These are phyloP conservation scores for Sclerotinia borealis DNA, from an alignment of 2,329 filamentous ascomycete species.

Conservation along the genomic window DNA sequence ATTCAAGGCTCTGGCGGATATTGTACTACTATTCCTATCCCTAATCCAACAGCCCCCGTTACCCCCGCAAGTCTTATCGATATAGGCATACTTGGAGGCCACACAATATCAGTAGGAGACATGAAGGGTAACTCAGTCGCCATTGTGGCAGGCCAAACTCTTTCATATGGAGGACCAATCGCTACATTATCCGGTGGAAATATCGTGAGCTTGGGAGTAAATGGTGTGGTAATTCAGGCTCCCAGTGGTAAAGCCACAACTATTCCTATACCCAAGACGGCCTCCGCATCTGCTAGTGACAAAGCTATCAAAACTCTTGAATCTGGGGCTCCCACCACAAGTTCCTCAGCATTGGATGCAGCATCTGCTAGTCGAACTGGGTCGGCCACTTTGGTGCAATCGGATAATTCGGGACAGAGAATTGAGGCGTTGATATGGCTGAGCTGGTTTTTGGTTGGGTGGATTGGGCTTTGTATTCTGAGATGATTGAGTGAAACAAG, in stretches of 20 bases:
- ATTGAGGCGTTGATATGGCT: neutral
- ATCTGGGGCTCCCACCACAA: neutral
- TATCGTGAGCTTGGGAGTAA: slow-evolving; percentile 13
- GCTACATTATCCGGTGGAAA: slow-evolving; percentile 15
- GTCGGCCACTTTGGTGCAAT: neutral
- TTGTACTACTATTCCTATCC: slow-evolving; percentile 12
- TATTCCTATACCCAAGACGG: neutral
- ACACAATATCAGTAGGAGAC: neutral
- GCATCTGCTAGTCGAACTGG: neutral
- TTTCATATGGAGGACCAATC: slow-evolving; percentile 10
- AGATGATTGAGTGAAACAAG: too few species aligned
- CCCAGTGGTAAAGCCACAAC: slow-evolving; percentile 14
- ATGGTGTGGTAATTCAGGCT: slow-evolving; percentile 16
- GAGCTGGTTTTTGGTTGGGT: neutral
- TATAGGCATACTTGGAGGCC: neutral
- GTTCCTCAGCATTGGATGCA: neutral
- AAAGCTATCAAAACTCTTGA: neutral
- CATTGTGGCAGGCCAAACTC: slow-evolving; percentile 14
- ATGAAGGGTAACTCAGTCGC: slow-evolving; percentile 1
- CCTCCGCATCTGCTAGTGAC: neutral
- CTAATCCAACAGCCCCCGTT: neutral
- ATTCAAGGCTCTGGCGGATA: slow-evolving; percentile 13
- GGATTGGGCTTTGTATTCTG: neutral
- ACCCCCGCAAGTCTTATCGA: too few species aligned
- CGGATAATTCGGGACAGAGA: neutral